Evolutionary conservation across 176 grass and related monocot species (phyloP), one percentile per base, ranked within the genome.

Genomic region (Rhynchospora tenuis): DNA sequence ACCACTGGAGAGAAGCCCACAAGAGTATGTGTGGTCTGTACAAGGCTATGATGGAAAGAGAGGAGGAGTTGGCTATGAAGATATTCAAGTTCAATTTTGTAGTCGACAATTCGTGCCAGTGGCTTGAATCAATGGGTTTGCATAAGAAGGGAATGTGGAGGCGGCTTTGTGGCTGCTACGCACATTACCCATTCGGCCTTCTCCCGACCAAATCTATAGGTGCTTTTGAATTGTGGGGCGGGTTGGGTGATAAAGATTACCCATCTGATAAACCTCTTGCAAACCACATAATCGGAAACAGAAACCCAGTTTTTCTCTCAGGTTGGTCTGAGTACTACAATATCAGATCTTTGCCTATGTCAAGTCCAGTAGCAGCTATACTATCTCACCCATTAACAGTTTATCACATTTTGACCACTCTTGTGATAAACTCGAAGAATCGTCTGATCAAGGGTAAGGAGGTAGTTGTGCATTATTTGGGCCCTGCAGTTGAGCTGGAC

Each of bases 251-350:
- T 43, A 55, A 51, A 23, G 87, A 89, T 69, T 85, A 55, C 51
- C 87, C 87, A 8, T 59, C 83, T 15, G 83, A 89, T 89, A 75
- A 83, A 63, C 33, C 65, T 0, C 59, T 84, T 11, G 42, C 54
- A 19, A 74, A 72, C 64, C 76, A 82, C 75, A 38, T 85, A 58
- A 89, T 51, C 33, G 83, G 66, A 52, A 42, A 31, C 72, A 16
- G 73, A 24, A 89, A 89, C 16, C 87, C 54, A 3, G 84, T 71
- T 27, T 80, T 85, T 33, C 64, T 89, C 23, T 89, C 87, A 0
- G 66, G 87, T 76, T 89, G 87, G 87, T 85, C 75, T 23, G 87
- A 89, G 64, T 89, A 89, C 65, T 89, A 89, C 62, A 81, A 85
- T 73, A 83, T 85, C 24, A 83, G 87, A 51, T 81, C 82, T 65